A percentile compares a stretch with the other conserved stretches of the same genome.
These are phyloP conservation scores for Imleria badia DNA, from an alignment of 768 basidiomycete species.

Conservation along the genomic window DNA sequence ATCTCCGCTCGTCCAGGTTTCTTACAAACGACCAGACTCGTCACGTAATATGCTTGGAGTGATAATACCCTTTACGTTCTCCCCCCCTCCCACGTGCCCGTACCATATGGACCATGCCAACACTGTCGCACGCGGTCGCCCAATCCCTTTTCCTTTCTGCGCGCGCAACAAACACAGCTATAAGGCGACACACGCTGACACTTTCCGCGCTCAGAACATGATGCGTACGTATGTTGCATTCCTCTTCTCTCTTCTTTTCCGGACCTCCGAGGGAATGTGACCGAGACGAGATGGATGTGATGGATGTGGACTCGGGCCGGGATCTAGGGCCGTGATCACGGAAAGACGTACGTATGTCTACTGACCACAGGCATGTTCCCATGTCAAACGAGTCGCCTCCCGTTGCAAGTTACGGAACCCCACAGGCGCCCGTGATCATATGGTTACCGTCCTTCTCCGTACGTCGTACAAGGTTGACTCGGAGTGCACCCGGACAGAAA, in stretches of 20 bases:
- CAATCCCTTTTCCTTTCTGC: background rate
- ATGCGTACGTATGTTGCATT: slow-evolving; percentile 6
- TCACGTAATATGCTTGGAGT: slow-evolving; percentile 1
- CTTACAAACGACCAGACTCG: background rate
- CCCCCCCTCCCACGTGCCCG: slow-evolving; percentile 7
- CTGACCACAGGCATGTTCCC: background rate
- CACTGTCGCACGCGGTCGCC: slow-evolving; percentile 10
- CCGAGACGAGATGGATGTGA: background rate
- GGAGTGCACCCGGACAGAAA: slow-evolving; percentile 3
- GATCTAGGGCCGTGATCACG: background rate
- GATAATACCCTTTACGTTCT: slow-evolving; percentile 9
- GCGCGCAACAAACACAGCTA: slow-evolving; percentile 6
- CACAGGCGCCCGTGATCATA: background rate
- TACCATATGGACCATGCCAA: slow-evolving; percentile 12
- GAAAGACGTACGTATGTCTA: background rate
- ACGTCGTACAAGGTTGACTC: background rate
- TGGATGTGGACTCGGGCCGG: background rate
- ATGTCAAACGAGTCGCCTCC: background rate
- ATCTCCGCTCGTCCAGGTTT: background rate
- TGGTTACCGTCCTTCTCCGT: background rate
- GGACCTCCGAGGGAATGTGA: slow-evolving; percentile 24
- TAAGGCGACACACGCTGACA: slow-evolving; percentile 1
- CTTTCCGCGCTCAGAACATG: background rate
- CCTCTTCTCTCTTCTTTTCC: slow-evolving; percentile 8
- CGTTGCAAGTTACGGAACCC: background rate